A percentile compares a stretch with the other conserved stretches of the same genome.
Conservation (phyloP, 441 rosid species). For the Raphanus hybrid region DNA sequence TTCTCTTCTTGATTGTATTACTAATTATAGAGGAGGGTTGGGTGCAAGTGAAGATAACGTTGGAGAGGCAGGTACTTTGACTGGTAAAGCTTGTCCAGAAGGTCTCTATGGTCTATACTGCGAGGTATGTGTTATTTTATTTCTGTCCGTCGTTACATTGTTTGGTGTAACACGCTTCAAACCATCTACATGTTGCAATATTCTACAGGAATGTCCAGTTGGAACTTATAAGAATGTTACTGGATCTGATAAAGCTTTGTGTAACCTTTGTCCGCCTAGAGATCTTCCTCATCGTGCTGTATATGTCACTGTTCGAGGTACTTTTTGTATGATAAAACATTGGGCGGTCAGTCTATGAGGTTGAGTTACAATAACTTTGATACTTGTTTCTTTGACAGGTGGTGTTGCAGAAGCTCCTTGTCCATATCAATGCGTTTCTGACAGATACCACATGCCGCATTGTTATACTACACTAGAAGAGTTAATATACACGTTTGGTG, state of each 20-base stretch:
- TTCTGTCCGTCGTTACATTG: conserved; percentile 7
- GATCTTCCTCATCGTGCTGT: conserved; percentile 84
- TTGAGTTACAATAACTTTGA: conserved; percentile 23
- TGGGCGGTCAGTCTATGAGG: conserved; percentile 11
- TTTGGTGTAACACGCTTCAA: conserved; percentile 6
- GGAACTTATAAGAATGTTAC: conserved; percentile 85
- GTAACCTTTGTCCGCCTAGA: conserved; percentile 63
- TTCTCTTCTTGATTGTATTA: conserved; percentile 7
- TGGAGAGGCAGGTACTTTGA: conserved; percentile 82
- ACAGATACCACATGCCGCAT: conserved; percentile 89
- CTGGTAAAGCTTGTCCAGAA: conserved; percentile 88
- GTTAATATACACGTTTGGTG: conserved; percentile 90
- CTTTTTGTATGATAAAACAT: not conserved
- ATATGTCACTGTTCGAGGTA: conserved; percentile 68
- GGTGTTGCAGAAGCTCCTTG: conserved; percentile 89
- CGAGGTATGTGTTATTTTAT: conserved; percentile 51
- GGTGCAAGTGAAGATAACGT: conserved; percentile 65
- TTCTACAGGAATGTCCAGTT: conserved; percentile 82
- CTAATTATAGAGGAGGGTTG: conserved; percentile 71
- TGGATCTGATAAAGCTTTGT: conserved; percentile 75
- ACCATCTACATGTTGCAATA: conserved; percentile 11
- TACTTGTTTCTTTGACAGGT: conserved; percentile 48
- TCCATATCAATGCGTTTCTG: conserved; percentile 82
- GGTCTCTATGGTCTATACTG: conserved; percentile 91
- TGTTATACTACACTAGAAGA: conserved; percentile 93